Conservation (phyloP, 2,329 filamentous ascomycete genomes). For the Fusarium sp. region DNA sequence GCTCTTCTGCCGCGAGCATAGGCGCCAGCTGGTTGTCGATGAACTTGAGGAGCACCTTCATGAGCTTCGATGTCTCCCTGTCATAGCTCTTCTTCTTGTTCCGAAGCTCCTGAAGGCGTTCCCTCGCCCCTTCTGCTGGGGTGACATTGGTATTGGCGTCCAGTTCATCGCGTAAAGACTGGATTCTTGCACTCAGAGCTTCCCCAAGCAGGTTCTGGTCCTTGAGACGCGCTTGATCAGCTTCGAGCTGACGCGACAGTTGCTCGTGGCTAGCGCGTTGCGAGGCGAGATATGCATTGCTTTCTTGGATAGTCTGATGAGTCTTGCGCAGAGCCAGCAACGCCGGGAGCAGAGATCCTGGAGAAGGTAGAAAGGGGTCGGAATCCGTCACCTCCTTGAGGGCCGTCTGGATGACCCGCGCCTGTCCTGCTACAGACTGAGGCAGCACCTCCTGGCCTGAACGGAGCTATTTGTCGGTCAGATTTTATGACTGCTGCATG, state of each 20-base stretch:
- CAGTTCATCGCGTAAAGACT: constrained; percentile 68
- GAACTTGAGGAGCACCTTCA: constrained; percentile 75
- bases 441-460: constrained; percentile 37
- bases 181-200: constrained; percentile 68
- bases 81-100: constrained; percentile 71
- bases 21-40: constrained; percentile 76
- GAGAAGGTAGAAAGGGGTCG: constrained; percentile 74
- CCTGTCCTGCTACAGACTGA: constrained; percentile 48
- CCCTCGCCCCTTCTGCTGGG: constrained; percentile 70
- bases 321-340: constrained; percentile 78
- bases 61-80: constrained; percentile 69
- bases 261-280: constrained; percentile 58
- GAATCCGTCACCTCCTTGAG: constrained; percentile 73
- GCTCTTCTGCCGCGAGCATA: constrained; percentile 85
- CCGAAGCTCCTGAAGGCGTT: constrained; percentile 71
- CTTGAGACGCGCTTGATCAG: constrained; percentile 61
- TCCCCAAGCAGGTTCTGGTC: constrained; percentile 68
- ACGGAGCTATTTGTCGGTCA: constrained; percentile 43
- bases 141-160: constrained; percentile 68
- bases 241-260: constrained; percentile 61
- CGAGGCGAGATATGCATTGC: constrained; percentile 67
- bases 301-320: constrained; percentile 72
- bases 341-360: constrained; percentile 76
- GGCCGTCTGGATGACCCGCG: constrained; percentile 68
- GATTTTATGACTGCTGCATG: background rate